Evolutionary conservation across 805 yeast species (phyloP).

Genomic region (Kazachstania taianensis): DNA sequence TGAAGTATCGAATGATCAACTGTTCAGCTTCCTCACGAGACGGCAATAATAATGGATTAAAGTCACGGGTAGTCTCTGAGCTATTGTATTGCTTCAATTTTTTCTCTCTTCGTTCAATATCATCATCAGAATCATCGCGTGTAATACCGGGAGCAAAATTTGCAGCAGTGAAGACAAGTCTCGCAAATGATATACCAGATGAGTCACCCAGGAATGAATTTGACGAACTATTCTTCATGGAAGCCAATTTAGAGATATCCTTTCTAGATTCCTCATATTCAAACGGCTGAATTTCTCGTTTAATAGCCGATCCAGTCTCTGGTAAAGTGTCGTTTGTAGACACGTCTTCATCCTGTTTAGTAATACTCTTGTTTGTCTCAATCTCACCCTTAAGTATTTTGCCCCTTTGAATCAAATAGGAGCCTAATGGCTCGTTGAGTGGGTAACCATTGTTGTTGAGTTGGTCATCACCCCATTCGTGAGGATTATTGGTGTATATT

Average conservation of each 20-base stretch:
- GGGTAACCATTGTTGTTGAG: slow-evolving; percentile 7
- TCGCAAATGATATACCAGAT: slow-evolving; percentile 64
- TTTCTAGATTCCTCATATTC: slow-evolving; percentile 19
- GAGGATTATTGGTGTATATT: too few relatives aligned
- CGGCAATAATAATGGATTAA: slow-evolving; percentile 38
- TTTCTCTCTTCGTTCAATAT: slow-evolving; percentile 15
- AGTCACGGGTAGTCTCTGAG: slow-evolving; percentile 12
- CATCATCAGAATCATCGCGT: slow-evolving; percentile 18
- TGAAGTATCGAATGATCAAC: slow-evolving; percentile 55
- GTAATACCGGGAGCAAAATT: slow-evolving; percentile 38
- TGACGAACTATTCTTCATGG: slow-evolving; percentile 18
- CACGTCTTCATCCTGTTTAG: neutral
- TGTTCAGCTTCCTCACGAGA: slow-evolving; percentile 60
- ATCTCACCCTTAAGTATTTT: slow-evolving; percentile 3
- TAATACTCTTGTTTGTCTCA: neutral
- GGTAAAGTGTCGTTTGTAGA: slow-evolving; percentile 1
- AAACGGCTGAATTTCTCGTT: slow-evolving; percentile 3
- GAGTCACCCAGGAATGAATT: slow-evolving; percentile 39
- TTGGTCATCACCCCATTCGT: slow-evolving; percentile 12
- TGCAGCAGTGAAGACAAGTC: slow-evolving; percentile 67
- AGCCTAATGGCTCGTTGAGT: slow-evolving; percentile 16
- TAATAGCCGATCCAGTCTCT: slow-evolving; percentile 4
- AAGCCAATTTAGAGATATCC: slow-evolving; percentile 15
- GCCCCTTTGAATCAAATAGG: slow-evolving; percentile 20
- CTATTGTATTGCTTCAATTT: slow-evolving; percentile 14